phyloP scores from a whole-genome alignment of 1,284 basidiomycete genomes.

The Pterula multifida region DNA sequence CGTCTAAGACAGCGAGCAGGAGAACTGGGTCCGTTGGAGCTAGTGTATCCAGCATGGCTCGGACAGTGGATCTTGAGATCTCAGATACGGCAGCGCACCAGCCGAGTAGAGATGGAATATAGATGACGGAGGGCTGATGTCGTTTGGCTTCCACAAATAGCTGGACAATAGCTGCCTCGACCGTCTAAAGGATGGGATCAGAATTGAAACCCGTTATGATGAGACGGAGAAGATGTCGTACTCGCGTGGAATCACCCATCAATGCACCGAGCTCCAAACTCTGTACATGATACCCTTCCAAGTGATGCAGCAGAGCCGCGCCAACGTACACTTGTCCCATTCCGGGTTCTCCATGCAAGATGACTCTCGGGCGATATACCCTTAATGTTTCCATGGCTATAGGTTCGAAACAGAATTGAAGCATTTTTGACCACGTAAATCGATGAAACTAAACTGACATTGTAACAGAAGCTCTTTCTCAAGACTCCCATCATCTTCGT shows the following conservation, averaged over 20 bases:
- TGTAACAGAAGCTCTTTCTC: constrained; percentile 81
- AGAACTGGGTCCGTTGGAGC: constrained; percentile 88
- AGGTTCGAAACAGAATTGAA: constrained; percentile 1
- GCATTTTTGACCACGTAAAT: constrained; percentile 4
- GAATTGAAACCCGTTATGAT: neutral
- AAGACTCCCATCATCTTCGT: constrained; percentile 69
- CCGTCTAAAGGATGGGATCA: constrained; percentile 42
- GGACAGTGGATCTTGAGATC: constrained; percentile 74
- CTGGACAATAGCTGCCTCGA: constrained; percentile 90
- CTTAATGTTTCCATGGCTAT: constrained; percentile 86
- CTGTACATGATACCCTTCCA: constrained; percentile 95
- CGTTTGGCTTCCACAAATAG: constrained; percentile 97
- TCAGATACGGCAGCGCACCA: constrained; percentile 87
- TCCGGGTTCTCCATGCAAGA: constrained; percentile 74
- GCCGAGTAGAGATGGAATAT: constrained; percentile 80
- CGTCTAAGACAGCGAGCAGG: constrained; percentile 83
- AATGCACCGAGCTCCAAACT: constrained; percentile 85
- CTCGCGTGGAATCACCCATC: constrained; percentile 82
- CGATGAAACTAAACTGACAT: constrained; percentile 34
- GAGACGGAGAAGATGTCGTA: constrained; percentile 22
- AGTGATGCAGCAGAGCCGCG: constrained; percentile 82
- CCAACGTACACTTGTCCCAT: constrained; percentile 91
- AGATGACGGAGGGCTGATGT: constrained; percentile 92
- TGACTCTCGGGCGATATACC: constrained; percentile 82
- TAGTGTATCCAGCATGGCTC: constrained; percentile 84